Percentiles rank a stretch among this genome's conserved stretches.
Conservation (phyloP, 441 rosid species). For the Biscutella laevigata region DNA sequence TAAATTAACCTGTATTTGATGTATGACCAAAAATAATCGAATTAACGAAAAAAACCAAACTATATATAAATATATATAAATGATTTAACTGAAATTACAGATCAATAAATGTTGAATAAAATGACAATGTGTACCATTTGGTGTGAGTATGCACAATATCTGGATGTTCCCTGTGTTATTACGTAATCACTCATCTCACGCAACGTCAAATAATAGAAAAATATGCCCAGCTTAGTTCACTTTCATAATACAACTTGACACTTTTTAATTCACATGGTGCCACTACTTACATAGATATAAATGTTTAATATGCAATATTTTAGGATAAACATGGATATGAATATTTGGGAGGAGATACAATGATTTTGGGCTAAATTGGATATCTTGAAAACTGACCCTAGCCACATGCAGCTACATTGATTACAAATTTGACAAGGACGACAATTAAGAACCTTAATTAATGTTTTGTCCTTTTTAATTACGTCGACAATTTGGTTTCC, state of each 20-base stretch:
- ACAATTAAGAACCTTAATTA: neutral
- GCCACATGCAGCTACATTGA: constrained; percentile 13
- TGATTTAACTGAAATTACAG: neutral
- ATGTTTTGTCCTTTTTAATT: neutral
- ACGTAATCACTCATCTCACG: constrained; percentile 32
- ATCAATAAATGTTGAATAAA: neutral
- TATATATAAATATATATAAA: neutral
- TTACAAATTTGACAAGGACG: constrained; percentile 8
- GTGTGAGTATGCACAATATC: neutral
- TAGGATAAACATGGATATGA: constrained; percentile 12
- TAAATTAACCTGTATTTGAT: neutral
- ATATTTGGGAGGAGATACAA: neutral
- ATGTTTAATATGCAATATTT: neutral
- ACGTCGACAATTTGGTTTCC: constrained; percentile 9
- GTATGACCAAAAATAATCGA: neutral
- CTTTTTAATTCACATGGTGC: constrained; percentile 8
- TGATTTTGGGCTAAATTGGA: constrained; percentile 7
- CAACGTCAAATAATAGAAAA: no score
- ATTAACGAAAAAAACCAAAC: neutral
- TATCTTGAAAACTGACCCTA: constrained; percentile 6
- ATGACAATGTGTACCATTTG: neutral
- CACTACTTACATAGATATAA: neutral
- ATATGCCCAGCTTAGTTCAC: no score
- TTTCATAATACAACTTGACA: constrained; percentile 4
- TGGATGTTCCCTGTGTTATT: constrained; percentile 28